phyloP scores from a whole-genome alignment of 2,329 filamentous ascomycete genomes.

The Colletotrichum cordylinicola region DNA sequence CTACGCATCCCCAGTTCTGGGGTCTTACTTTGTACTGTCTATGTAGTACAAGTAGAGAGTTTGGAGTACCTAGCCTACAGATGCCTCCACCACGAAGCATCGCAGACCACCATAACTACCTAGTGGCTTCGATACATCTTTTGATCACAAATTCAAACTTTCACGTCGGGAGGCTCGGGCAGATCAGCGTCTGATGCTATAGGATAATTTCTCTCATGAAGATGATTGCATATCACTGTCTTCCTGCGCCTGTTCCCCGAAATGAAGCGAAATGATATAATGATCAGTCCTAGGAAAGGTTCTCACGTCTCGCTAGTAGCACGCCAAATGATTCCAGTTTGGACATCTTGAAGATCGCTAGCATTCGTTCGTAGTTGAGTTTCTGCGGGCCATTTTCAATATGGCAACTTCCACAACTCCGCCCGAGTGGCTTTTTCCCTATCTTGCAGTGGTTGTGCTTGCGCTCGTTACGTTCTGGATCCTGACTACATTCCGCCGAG shows the following conservation, averaged over 20 bases:
- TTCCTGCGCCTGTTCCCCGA: not conserved
- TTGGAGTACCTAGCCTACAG: not conserved
- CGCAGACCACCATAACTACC: not conserved
- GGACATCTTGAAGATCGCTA: not conserved
- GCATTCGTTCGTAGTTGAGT: not conserved
- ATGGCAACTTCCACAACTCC: too few relatives aligned
- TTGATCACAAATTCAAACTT: not conserved
- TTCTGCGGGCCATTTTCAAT: not conserved
- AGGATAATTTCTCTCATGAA: not conserved
- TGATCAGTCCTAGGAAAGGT: rapidly evolving
- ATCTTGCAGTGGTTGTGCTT: not conserved
- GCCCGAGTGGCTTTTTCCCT: not conserved
- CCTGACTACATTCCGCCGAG: not conserved
- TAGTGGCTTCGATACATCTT: not conserved
- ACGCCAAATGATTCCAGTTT: rapidly evolving
- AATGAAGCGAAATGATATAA: rapidly evolving
- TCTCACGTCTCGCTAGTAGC: rapidly evolving
- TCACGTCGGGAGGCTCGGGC: not conserved
- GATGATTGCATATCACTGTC: rapidly evolving
- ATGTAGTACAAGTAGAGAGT: not conserved
- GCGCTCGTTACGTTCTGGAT: rapidly evolving
- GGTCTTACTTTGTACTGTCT: not conserved
- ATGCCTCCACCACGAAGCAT: not conserved
- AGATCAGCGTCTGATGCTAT: not conserved
- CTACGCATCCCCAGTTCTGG: not conserved